Evolutionary conservation across 2,329 filamentous ascomycete species (phyloP), one percentile per base, ranked within the genome.

Genomic region (Metarhizium rileyi): DNA sequence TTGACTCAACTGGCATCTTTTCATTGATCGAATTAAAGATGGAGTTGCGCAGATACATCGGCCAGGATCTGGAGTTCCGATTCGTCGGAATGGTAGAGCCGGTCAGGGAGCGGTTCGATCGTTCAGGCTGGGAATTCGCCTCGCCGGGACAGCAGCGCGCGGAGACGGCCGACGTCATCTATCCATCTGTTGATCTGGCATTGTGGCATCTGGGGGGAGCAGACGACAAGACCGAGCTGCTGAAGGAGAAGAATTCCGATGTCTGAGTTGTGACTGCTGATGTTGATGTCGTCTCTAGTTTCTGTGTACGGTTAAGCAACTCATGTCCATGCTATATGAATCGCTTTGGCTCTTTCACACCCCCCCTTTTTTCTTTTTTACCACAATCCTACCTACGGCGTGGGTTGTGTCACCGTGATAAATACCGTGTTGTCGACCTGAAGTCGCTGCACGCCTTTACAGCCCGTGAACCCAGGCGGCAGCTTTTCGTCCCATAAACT

Each of bases 1-100:
- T 77, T 8, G 78, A 81, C 50, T 70, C 71, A 0, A 81, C 77
- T 0, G 77, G 73, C 0, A 66, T 77, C 3, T 65, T 68, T 0
- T 71, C 76, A 8, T 59, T 81, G 6, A 66, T 66, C 36, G 74
- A 74, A 33, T 60, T 81, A 20, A 65, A 72, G 18, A 63, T 63
- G 14, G 75, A 78, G 54, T 54, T 80, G 3, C 64, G 68, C 18
- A 69, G 69, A 23, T 80, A 76, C 48, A 72, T 70, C 0, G 76
- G 77, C 0, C 61, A 67, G 3, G 58, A 61, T 0, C 64, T 74
- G 1, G 68, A 75, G 47, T 56, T 80, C 3, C 60, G 76, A 0
- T 74, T 81, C 41, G 70, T 73, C 1, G 71, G 71, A 6, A 65
- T 80, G 63, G 66, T 66, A 0, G 62, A 67, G 1, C 67, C 71